Base-by-base conservation (phyloP, 805 yeast species). In the Ogataea saltuana region DNA sequence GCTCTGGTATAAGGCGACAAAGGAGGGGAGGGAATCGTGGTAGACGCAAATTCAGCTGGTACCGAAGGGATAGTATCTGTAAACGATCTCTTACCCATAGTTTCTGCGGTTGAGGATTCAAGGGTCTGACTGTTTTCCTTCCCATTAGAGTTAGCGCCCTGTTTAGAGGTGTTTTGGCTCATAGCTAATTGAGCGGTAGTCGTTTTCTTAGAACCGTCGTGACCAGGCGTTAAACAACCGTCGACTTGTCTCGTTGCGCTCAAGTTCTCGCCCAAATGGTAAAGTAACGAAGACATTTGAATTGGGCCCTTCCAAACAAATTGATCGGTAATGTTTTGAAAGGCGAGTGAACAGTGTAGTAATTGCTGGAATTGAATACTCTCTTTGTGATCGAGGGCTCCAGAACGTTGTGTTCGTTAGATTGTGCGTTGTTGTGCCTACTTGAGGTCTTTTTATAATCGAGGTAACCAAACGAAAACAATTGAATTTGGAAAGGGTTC, bases 21-120 rank as follows among this genome's bases (percentile, higher is more conserved):
- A 13, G 70, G 70, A 13, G 70, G 70, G 1, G 70, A 66, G 5
- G 70, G 70, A 48, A 65, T 65, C 13, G 63, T 61, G 27, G 53
- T 48, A 9, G 51, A 39, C 4, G 37, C 53, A 28, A 41, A 10
- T 21, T 46, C 51, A 3, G 45, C 32, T 6, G 49, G 41, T 13
- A 42, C 39, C 4, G 41, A 35, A 12, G 41, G 20, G 7, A 27
- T 28, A 10, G 46, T 39, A 13, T 41, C 49, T 16, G 27, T 22
- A 10, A 34, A 16, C 18, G 44, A 29, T 15, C 35, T 23, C 32
- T 45, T 51, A 18, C 39, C 39, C 20, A 39, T 27, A 5, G 38
- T 16, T n/a, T 28, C 26, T 2, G 30, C 28, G 12, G 21, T 21
- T 6, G 33, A 26, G 8, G 28, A 12, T 9, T 18, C 38, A 17